Conservation (phyloP, 495 filamentous ascomycete species). For the Lentithecium fluviatile region DNA sequence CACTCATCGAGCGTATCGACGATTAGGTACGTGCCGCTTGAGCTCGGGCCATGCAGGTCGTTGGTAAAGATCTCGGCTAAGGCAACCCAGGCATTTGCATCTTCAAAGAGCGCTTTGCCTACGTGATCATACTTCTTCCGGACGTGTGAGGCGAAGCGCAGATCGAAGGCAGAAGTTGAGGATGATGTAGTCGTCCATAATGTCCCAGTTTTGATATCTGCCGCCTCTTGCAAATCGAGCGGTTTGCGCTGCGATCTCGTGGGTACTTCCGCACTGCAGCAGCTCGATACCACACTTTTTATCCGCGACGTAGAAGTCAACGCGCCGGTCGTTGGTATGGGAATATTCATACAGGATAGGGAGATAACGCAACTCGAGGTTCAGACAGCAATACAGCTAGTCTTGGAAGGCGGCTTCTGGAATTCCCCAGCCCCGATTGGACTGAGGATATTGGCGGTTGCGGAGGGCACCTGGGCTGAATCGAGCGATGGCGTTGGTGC, state of each 20-base stretch:
- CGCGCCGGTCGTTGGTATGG: constrained; percentile 11
- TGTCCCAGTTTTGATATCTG: constrained; percentile 14
- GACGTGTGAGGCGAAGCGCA: too few species aligned
- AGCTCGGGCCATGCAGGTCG: too few species aligned
- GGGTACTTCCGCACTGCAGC: too few species aligned
- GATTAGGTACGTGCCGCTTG: too few species aligned
- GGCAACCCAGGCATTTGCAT: too few species aligned
- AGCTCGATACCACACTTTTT: constrained; percentile 17
- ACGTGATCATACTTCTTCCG: too few species aligned
- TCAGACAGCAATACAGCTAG: constrained; percentile 5
- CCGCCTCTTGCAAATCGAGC: constrained; percentile 11
- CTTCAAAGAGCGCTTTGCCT: too few species aligned
- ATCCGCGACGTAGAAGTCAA: constrained; percentile 14
- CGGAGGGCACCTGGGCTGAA: constrained; percentile 11
- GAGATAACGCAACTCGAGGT: constrained; percentile 10
- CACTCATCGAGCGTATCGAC: too few species aligned
- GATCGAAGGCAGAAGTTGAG: constrained; percentile 24
- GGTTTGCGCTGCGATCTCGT: background rate
- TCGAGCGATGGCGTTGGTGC: constrained; percentile 15
- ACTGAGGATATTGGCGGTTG: background rate
- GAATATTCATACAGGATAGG: constrained; percentile 19
- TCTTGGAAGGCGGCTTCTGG: constrained; percentile 20
- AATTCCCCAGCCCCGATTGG: constrained; percentile 10
- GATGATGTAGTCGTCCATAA: constrained; percentile 24
- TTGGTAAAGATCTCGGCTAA: too few species aligned